These are phyloP conservation scores for Atkinsonella texensis DNA, from an alignment of 2,329 filamentous ascomycete genomes.

Conservation along the genomic window DNA sequence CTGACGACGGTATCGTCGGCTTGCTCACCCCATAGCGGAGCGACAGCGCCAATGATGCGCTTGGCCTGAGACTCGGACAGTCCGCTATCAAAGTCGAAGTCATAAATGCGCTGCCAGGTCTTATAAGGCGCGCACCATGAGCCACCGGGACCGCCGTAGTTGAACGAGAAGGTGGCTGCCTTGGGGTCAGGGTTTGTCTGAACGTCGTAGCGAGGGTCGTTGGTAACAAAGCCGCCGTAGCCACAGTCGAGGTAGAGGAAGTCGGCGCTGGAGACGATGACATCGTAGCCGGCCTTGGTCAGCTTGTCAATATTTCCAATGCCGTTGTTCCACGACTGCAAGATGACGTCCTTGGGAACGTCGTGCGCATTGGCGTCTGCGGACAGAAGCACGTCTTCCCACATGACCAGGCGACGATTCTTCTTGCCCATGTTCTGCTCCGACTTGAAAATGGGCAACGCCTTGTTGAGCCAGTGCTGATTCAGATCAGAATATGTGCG, in stretches of 20 bases:
- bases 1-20: conserved; percentile 39
- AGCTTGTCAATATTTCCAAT: conserved; percentile 38
- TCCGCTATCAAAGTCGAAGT: conserved; percentile 41
- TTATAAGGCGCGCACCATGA: conserved; percentile 49
- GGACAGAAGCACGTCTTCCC: conserved; percentile 39
- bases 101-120: conserved; percentile 48
- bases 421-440: conserved; percentile 13
- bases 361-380: conserved; percentile 29
- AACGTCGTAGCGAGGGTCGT: conserved; percentile 41
- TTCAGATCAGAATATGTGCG: conserved; percentile 34
- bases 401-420: conserved; percentile 43
- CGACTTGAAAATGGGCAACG: conserved; percentile 34
- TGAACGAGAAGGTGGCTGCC: conserved; percentile 31
- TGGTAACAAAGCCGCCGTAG: conserved; percentile 39
- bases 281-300: conserved; percentile 36
- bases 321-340: conserved; percentile 45
- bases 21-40: conserved; percentile 42
- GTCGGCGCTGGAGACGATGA: conserved; percentile 43
- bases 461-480: conserved; percentile 41
- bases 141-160: conserved; percentile 39
- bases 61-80: conserved; percentile 32
- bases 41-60: conserved; percentile 38
- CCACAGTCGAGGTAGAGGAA: conserved; percentile 47
- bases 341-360: conserved; percentile 37
- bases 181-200: conserved; percentile 35